These are phyloP conservation scores for Coccinonectria pachysandricola DNA, from an alignment of 2,329 filamentous ascomycete genomes.

Conservation along the genomic window DNA sequence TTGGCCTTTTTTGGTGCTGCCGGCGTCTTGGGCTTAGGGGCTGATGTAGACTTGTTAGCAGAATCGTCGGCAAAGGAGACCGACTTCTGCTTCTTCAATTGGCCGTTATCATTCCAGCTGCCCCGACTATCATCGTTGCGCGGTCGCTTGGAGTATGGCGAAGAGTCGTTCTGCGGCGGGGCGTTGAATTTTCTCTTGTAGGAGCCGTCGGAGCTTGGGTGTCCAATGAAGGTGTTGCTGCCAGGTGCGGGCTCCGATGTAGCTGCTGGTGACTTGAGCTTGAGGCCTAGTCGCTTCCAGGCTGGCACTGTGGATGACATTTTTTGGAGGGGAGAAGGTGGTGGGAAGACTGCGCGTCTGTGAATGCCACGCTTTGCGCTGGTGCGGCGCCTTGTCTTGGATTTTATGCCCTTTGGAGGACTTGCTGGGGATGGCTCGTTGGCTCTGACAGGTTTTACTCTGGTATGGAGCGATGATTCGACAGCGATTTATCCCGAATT, in stretches of 20 bases:
- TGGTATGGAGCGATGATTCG: too few species aligned
- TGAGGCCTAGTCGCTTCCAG: slow-evolving; percentile 54
- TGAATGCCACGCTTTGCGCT: slow-evolving; percentile 6
- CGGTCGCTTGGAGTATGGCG: slow-evolving; percentile 24
- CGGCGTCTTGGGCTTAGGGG: slow-evolving; percentile 15
- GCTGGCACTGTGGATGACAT: slow-evolving; percentile 40
- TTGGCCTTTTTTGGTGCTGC: slow-evolving; percentile 26
- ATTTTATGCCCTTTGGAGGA: too few species aligned
- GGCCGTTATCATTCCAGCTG: slow-evolving; percentile 16
- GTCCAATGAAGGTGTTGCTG: slow-evolving; percentile 25
- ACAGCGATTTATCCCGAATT: too few species aligned
- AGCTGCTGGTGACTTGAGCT: slow-evolving; percentile 39
- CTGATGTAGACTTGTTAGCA: slow-evolving; percentile 19
- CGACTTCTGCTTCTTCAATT: slow-evolving; percentile 33
- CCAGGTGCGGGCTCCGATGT: slow-evolving; percentile 22
- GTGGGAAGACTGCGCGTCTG: slow-evolving; percentile 9
- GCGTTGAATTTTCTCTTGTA: slow-evolving; percentile 31
- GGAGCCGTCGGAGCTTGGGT: slow-evolving; percentile 22
- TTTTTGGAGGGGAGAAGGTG: slow-evolving; percentile 36
- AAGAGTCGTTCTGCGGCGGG: slow-evolving; percentile 22
- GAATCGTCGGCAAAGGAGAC: slow-evolving; percentile 32
- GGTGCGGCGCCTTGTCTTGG: too few species aligned
- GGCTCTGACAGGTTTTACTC: too few species aligned
- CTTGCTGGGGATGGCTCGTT: too few species aligned
- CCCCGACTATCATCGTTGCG: slow-evolving; percentile 23